Evolutionary conservation across 257 asterid genomes (phyloP), one percentile per base, ranked within the genome.

Genomic region (Cordia subcordata): DNA sequence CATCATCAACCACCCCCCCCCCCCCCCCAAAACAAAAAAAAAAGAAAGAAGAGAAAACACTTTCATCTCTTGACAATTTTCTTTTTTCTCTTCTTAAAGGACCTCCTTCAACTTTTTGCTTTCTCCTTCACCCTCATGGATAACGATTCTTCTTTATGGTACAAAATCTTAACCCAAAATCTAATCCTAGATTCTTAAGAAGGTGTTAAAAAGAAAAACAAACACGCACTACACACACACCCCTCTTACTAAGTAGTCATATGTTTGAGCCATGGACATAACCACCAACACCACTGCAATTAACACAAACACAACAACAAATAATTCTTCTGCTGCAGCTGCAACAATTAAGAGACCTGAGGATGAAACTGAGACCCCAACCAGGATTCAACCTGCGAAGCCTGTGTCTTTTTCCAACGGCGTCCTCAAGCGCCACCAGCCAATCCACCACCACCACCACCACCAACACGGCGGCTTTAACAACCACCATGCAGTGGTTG

Each of bases 381-480:
- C 94, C 66, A 81, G 95, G 83, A 79, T 83, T 82, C 91, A 75
- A n/a, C 76, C 87, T 8, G 27, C 68, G 0, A 83, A 84, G 53
- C 49, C 77, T 15, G 12, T 81, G 11, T 58, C 82, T 44, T 78
- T 84, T 76, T 74, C 73, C 67, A 92, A 88, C 85, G 96, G 96
- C 23, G 88, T 92, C 0, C 69, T 88, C 21, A 92, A 92, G 68
- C 95, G 95, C 72, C 95, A 85, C 78, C 79, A 79, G 62, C 86
- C 81, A 16, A 73, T 71, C 68, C 79, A 71, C 65, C 76, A 32
- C 60, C 53, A 50, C 22, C 47, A 14, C 37, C 62, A 42, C 66
- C 21, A 8, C 65, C 77, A 67, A 72, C 81, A 77, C 64, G 13
- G 13, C 46, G 35, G 35, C 35, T 27, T 16, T 1, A 66, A 52